Evolutionary conservation across 2,329 filamentous ascomycete species (phyloP).

Genomic region (Corynespora cassiicola): DNA sequence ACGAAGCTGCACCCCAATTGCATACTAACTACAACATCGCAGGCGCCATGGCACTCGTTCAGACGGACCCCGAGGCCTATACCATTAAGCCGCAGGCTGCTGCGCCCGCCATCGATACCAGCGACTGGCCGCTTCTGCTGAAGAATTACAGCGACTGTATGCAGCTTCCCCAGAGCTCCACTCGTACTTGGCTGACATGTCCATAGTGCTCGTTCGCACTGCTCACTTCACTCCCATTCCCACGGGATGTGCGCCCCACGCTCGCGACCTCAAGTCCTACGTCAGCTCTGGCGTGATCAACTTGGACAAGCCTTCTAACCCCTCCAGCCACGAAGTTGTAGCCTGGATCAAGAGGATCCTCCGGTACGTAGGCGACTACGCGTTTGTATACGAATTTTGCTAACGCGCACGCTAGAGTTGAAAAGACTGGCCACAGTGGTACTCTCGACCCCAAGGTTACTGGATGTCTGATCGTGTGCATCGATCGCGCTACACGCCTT

Average conservation of each 20-base stretch:
- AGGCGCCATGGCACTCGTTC: slow-evolving; percentile 45
- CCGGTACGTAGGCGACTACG: slow-evolving; percentile 60
- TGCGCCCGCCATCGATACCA: slow-evolving; percentile 81
- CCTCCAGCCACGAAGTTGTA: slow-evolving; percentile 97
- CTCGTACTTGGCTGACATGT: slow-evolving; percentile 26
- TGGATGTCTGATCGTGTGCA: slow-evolving; percentile 91
- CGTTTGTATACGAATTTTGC: slow-evolving; percentile 3
- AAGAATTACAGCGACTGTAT: slow-evolving; percentile 94
- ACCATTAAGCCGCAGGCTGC: slow-evolving; percentile 90
- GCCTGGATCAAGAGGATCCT: slow-evolving; percentile 99
- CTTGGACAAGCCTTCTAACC: slow-evolving; percentile 96
- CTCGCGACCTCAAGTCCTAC: slow-evolving; percentile 96
- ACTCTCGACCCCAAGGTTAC: slow-evolving; percentile 99
- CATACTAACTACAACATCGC: too few relatives aligned
- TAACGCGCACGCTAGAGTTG: slow-evolving; percentile 63
- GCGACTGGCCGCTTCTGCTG: slow-evolving; percentile 89
- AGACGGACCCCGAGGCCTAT: slow-evolving; percentile 68
- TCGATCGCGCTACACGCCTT: slow-evolving; percentile 94
- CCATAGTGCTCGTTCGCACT: slow-evolving; percentile 83
- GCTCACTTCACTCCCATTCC: slow-evolving; percentile 98
- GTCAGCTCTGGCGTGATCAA: slow-evolving; percentile 98
- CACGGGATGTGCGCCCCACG: slow-evolving; percentile 86
- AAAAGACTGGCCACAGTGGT: slow-evolving; percentile 98
- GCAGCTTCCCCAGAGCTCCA: slow-evolving; percentile 48
- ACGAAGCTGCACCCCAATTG: too few relatives aligned